Evolutionary conservation across 805 yeast species (phyloP).

Genomic region (Dipodascopsis tothii): DNA sequence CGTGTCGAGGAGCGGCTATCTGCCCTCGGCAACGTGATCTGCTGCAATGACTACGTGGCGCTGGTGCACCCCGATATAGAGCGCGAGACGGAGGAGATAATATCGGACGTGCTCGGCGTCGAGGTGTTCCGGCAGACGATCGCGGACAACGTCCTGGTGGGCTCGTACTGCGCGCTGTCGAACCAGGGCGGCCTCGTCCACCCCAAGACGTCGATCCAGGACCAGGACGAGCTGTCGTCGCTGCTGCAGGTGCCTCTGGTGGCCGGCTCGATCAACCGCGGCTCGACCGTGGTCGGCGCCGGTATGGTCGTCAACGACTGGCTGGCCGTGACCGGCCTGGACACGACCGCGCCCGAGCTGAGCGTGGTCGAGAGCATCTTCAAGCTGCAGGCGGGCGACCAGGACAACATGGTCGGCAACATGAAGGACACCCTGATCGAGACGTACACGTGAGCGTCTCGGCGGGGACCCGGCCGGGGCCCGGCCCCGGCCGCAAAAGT

Average conservation of each 20-base stretch:
- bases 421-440: conserved; percentile 88
- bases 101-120: conserved; percentile 95
- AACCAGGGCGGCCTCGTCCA: conserved; percentile 98
- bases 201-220: conserved; percentile 94
- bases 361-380: conserved; percentile 95
- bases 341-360: conserved; percentile 97
- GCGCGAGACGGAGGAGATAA: conserved; percentile 96
- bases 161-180: conserved; percentile 88
- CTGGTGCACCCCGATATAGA: conserved; percentile 98
- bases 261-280: conserved; percentile 97
- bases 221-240: conserved; percentile 95
- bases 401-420: conserved; percentile 74
- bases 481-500: too few species aligned
- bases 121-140: conserved; percentile 98
- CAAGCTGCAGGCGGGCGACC: conserved; percentile 85
- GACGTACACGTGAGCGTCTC: conserved; percentile 58
- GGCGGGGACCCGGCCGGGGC: neutral
- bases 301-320: conserved; percentile 98
- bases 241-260: conserved; percentile 94
- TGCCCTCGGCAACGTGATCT: conserved; percentile 94
- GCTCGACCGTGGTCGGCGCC: conserved; percentile 95
- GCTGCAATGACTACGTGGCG: conserved; percentile 98
- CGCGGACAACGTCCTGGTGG: conserved; percentile 95
- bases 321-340: conserved; percentile 93
- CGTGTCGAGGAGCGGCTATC: conserved; percentile 96